Evolutionary conservation across 2,329 filamentous ascomycete genomes (phyloP), one percentile per base, ranked within the genome.

Genomic region (Ophiocordyceps camponoti-rufipedis): DNA sequence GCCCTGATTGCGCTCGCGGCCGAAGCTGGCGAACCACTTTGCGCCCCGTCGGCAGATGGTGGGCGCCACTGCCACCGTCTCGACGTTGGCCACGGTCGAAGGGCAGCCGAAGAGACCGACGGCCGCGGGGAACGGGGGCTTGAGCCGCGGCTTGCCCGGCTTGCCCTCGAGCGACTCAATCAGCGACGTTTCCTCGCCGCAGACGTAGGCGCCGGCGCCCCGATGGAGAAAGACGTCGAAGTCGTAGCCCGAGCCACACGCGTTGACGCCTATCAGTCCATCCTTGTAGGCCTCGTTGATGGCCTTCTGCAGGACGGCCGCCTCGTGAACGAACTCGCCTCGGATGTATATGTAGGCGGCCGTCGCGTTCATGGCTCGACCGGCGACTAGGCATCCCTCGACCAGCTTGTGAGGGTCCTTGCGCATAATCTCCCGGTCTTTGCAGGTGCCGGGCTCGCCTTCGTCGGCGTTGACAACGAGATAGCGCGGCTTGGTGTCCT

Each of bases 331-430:
- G 65, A 98, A 98, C 67, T 98, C 91, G 61, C 91, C 91, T 62
- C 91, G 88, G 58, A 98, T 98, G 67, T 98, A 98, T 63, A 98
- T 98, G 70, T 98, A 98, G 54, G 91, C 91, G 48, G 91, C 91
- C 43, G 85, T 91, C 60, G 88, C 91, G 70, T 98, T 98, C 91
- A 98, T 98, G 60, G 91, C 88, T 61, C 91, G 83, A 45, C 91
- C 91, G 54, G 91, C 87, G 43, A 98, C 82, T 52, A 98, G 73
- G 66, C 91, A 98, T 62, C 91, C 91, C 70, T 98, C 91, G 60
- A 98, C 73, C 53, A 98, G 83, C 75, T 98, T 98, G 74, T 98
- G 91, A 51, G 91, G 91, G 64, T 98, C 91, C 71, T 98, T 98
- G 68, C 91, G 87, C 91, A 98, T 98, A 55, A 98, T 98, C 67